Percentiles rank a stretch among this genome's conserved stretches.
These are phyloP conservation scores for Xerocomellus chrysenteron DNA, from an alignment of 768 basidiomycete species.

Conservation along the genomic window DNA sequence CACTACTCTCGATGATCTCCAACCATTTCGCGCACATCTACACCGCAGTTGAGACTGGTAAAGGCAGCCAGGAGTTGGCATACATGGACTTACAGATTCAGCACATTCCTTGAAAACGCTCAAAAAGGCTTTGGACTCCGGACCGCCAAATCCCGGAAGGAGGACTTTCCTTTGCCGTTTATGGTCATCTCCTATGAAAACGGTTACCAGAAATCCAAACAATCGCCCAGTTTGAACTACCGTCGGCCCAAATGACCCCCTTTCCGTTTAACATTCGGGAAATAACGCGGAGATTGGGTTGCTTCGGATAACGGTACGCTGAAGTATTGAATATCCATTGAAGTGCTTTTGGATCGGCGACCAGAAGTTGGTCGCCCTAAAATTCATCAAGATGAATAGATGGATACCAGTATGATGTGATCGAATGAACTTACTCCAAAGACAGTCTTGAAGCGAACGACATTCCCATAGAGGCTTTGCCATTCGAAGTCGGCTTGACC, in stretches of 20 bases:
- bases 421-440: conserved; percentile 23
- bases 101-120: conserved; percentile 44
- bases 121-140: conserved; percentile 51
- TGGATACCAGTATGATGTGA: neutral
- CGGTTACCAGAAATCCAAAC: conserved; percentile 11
- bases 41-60: neutral
- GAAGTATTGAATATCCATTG: conserved; percentile 41
- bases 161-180: conserved; percentile 54
- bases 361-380: conserved; percentile 45
- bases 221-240: conserved; percentile 18
- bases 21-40: conserved; percentile 28
- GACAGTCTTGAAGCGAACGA: conserved; percentile 29
- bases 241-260: conserved; percentile 42
- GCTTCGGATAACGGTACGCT: conserved; percentile 44
- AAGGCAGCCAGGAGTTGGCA: neutral
- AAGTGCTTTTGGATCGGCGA: conserved; percentile 49
- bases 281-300: conserved; percentile 20
- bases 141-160: conserved; percentile 54
- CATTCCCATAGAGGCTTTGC: conserved; percentile 29
- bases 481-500: conserved; percentile 32
- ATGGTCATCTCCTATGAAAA: conserved; percentile 40
- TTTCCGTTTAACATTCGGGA: conserved; percentile 27
- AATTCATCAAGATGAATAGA: conserved; percentile 3
- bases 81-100: conserved; percentile 17
- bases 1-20: conserved; percentile 14